Conservation (phyloP, 2,329 filamentous ascomycete species). For the Monilinia laxa region DNA sequence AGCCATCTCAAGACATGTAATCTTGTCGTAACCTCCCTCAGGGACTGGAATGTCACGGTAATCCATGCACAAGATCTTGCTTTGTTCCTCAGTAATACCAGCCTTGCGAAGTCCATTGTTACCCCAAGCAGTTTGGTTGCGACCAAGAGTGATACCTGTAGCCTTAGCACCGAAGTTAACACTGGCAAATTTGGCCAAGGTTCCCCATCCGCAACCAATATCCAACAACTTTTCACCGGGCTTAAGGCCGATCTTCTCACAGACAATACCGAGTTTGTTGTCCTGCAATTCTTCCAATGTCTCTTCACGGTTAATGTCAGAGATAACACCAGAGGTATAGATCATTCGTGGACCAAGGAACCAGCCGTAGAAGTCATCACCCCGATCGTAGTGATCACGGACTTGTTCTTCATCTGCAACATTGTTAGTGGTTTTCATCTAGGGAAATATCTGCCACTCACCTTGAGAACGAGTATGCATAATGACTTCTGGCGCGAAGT, state of each 20-base stretch:
- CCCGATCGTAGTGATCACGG: constrained; percentile 94
- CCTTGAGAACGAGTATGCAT: constrained; percentile 90
- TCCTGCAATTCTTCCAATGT: constrained; percentile 93
- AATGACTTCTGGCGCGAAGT: constrained; percentile 85
- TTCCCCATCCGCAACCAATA: constrained; percentile 98
- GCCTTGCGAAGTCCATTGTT: constrained; percentile 83
- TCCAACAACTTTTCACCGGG: constrained; percentile 82
- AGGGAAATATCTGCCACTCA: constrained; percentile 41
- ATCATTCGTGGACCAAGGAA: constrained; percentile 98
- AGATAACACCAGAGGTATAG: constrained; percentile 94
- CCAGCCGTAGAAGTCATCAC: constrained; percentile 98
- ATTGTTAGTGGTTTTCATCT: constrained; percentile 35
- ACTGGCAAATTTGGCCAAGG: constrained; percentile 87
- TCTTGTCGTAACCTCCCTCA: constrained; percentile 82
- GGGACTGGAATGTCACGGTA: constrained; percentile 91
- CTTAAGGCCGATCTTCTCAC: constrained; percentile 89
- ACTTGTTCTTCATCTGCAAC: constrained; percentile 89
- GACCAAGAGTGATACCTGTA: constrained; percentile 88
- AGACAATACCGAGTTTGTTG: constrained; percentile 93
- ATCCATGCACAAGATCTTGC: constrained; percentile 90
- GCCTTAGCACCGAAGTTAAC: constrained; percentile 83
- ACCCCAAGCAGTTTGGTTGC: constrained; percentile 96
- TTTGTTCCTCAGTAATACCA: constrained; percentile 83
- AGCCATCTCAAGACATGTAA: constrained; percentile 97
- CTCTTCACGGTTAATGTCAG: constrained; percentile 84